phyloP scores from a whole-genome alignment of 1,284 basidiomycete species.

The Pyrrhoderma lamaoense region DNA sequence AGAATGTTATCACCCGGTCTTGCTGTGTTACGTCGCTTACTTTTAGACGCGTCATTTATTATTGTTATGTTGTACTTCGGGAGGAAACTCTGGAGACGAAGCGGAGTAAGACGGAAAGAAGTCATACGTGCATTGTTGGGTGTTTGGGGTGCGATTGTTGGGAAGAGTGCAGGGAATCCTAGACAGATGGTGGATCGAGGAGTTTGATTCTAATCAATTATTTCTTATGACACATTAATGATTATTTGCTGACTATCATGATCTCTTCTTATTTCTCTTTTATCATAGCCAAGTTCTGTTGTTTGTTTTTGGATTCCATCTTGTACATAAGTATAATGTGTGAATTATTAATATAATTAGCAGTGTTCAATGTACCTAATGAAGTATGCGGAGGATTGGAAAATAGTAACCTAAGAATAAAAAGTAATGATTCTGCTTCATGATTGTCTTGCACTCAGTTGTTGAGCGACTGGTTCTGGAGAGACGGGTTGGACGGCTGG shows the following conservation, averaged over 20 bases:
- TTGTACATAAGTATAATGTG: background rate
- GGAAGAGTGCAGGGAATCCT: constrained; percentile 30
- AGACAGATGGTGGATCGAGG: constrained; percentile 45
- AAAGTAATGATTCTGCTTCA: too few species aligned
- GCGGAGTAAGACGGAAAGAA: constrained; percentile 59
- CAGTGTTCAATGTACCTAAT: too few species aligned
- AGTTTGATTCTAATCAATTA: constrained; percentile 27
- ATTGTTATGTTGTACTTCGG: constrained; percentile 48
- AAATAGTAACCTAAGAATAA: too few species aligned
- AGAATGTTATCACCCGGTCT: constrained; percentile 42
- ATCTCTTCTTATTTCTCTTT: background rate
- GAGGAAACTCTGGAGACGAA: constrained; percentile 56
- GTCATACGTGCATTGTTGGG: constrained; percentile 53
- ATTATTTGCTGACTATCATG: background rate
- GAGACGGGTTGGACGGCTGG: constrained; percentile 6
- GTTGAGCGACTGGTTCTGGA: constrained; percentile 3
- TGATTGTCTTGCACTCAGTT: background rate
- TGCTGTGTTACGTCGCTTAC: constrained; percentile 60
- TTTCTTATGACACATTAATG: background rate
- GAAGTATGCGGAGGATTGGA: too few species aligned
- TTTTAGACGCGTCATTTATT: constrained; percentile 68
- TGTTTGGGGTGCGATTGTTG: constrained; percentile 67
- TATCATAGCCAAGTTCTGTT: background rate
- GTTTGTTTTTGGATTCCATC: constrained; percentile 2
- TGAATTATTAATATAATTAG: too few species aligned